Evolutionary conservation across 768 basidiomycete genomes (phyloP).

Genomic region (Imleria badia): DNA sequence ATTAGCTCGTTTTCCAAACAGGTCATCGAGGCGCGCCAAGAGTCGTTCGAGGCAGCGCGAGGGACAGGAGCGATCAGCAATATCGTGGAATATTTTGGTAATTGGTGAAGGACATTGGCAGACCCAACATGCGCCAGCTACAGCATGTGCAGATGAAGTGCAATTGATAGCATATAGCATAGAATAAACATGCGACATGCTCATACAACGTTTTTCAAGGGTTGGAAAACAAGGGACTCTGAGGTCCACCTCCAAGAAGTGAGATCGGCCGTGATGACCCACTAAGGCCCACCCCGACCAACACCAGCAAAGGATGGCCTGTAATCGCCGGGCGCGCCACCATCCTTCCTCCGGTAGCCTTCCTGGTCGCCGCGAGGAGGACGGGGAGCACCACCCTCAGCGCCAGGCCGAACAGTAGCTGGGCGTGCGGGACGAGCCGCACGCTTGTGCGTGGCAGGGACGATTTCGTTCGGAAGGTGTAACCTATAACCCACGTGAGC

Average conservation of each 20-base stretch:
- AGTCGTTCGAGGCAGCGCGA: conserved; percentile 14
- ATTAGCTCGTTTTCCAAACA: conserved; percentile 54
- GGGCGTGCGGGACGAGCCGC: conserved; percentile 85
- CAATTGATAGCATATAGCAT: conserved; percentile 25
- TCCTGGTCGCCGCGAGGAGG: conserved; percentile 87
- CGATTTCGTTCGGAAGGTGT: conserved; percentile 93
- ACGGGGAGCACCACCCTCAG: conserved; percentile 80
- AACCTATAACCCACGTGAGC: conserved; percentile 52
- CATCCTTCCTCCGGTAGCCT: conserved; percentile 87
- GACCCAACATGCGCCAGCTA: neutral
- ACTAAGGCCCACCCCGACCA: conserved; percentile 82
- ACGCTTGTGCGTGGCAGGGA: conserved; percentile 97
- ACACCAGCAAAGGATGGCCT: conserved; percentile 87
- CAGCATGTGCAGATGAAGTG: neutral
- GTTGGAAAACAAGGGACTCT: neutral
- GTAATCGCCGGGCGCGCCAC: conserved; percentile 84
- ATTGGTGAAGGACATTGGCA: conserved; percentile 6
- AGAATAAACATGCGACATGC: conserved; percentile 29
- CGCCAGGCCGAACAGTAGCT: conserved; percentile 67
- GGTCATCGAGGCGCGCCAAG: conserved; percentile 44
- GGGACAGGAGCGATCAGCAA: conserved; percentile 31
- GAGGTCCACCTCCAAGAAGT: neutral
- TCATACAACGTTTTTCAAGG: conserved; percentile 25
- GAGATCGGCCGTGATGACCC: conserved; percentile 8
- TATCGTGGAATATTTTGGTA: conserved; percentile 47